These are phyloP conservation scores for Grosmannia clavigera DNA, from an alignment of 2,329 filamentous ascomycete species.

Conservation along the genomic window DNA sequence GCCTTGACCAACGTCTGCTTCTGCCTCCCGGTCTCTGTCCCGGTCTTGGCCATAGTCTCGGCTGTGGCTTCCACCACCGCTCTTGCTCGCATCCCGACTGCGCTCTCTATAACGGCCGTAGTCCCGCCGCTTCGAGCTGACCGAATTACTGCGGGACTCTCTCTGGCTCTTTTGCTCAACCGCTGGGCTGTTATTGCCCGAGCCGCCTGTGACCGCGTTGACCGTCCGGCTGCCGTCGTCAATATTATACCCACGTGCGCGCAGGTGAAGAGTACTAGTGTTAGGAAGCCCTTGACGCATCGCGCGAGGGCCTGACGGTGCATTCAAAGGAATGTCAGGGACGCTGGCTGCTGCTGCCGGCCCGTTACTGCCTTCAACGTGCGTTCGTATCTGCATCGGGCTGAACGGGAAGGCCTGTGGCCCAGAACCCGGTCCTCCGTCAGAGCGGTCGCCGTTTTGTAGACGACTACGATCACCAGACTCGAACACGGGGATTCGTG, in stretches of 20 bases:
- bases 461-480: background rate
- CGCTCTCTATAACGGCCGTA: slow-evolving; percentile 25
- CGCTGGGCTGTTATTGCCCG: slow-evolving; percentile 7
- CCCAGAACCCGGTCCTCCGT: background rate
- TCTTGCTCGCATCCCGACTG: slow-evolving; percentile 14
- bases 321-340: slow-evolving; percentile 47
- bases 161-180: slow-evolving; percentile 18
- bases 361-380: background rate
- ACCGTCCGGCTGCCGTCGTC: slow-evolving; percentile 9
- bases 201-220: slow-evolving; percentile 11
- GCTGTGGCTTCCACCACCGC: background rate
- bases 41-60: background rate
- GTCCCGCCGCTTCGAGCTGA: slow-evolving; percentile 14
- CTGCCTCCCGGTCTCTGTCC: background rate
- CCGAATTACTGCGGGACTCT: slow-evolving; percentile 37
- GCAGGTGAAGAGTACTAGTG: slow-evolving; percentile 57
- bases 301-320: slow-evolving; percentile 85
- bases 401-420: background rate
- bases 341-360: slow-evolving; percentile 7
- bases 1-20: background rate
- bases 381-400: background rate
- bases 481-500: slow-evolving; percentile 5
- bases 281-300: slow-evolving; percentile 85
- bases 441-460: background rate
- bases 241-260: slow-evolving; percentile 29